These are phyloP conservation scores for Populus ilicifolia DNA, from an alignment of 345 rosid genomes.

Conservation along the genomic window DNA sequence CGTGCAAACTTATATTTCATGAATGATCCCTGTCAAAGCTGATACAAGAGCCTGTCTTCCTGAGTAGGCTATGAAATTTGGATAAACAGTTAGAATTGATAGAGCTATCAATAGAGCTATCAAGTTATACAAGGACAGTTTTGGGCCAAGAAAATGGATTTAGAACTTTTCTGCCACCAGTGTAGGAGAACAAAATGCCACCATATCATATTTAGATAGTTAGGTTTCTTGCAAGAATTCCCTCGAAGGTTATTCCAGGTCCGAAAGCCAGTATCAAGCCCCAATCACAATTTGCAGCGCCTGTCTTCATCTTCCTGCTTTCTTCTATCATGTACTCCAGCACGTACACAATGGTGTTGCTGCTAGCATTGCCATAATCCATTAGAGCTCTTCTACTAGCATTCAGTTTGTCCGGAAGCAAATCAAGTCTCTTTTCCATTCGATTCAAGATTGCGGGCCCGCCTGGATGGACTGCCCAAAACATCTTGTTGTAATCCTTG, in stretches of 20 bases:
- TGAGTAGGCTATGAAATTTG: background rate
- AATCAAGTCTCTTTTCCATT: slow-evolving; percentile 68
- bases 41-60: background rate
- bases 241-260: slow-evolving; percentile 97
- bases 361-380: slow-evolving; percentile 95
- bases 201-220: slow-evolving; percentile 19
- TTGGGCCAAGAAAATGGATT: background rate
- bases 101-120: background rate
- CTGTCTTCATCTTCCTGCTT: slow-evolving; percentile 39
- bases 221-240: slow-evolving; percentile 85
- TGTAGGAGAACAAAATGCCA: background rate
- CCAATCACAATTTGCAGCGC: slow-evolving; percentile 42
- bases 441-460: slow-evolving; percentile 94
- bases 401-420: slow-evolving; percentile 68
- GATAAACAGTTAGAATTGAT: background rate
- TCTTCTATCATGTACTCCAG: slow-evolving; percentile 89
- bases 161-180: background rate
- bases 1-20: too few species aligned
- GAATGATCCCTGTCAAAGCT: background rate
- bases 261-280: slow-evolving; percentile 91
- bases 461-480: slow-evolving; percentile 99
- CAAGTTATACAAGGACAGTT: background rate
- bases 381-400: slow-evolving; percentile 80
- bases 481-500: slow-evolving; percentile 62
- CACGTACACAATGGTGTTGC: slow-evolving; percentile 87